Conservation (phyloP, 2,329 filamentous ascomycete genomes). For the Simplicillium sp. region DNA sequence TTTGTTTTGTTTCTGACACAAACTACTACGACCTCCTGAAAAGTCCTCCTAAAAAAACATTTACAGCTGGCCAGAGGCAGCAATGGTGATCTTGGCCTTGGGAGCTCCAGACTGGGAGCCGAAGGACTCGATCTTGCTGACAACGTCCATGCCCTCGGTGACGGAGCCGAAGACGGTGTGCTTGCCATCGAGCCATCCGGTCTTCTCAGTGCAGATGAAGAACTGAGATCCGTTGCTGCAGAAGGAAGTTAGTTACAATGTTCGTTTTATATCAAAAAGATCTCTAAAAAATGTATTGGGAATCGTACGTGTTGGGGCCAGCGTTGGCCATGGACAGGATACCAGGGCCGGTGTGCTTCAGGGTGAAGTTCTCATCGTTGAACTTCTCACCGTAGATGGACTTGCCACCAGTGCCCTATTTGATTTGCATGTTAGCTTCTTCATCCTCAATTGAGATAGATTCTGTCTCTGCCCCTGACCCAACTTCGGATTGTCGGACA, state of each 20-base stretch:
- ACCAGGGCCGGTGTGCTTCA: conserved; percentile 12
- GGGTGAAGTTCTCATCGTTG: conserved; percentile 11
- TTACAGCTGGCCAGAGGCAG: conserved; percentile 2
- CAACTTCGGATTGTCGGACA: neutral
- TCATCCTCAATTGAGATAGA: neutral
- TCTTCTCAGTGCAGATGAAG: conserved; percentile 82
- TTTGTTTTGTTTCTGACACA: no score
- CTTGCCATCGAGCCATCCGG: conserved; percentile 66
- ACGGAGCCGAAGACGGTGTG: conserved; percentile 72
- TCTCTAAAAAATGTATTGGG: neutral
- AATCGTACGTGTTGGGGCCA: conserved; percentile 12
- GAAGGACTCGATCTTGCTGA: conserved; percentile 4
- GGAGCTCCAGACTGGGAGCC: conserved; percentile 2
- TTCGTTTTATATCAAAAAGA: no score
- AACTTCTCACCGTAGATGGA: conserved; percentile 13
- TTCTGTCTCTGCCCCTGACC: neutral
- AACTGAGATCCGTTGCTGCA: conserved; percentile 86
- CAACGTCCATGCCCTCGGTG: conserved; percentile 18
- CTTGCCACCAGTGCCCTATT: conserved; percentile 11
- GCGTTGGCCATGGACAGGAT: conserved; percentile 13
- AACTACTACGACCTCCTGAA: no score
- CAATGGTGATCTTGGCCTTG: conserved; percentile 5
- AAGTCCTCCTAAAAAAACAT: neutral
- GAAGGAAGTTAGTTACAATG: conserved; percentile 15
- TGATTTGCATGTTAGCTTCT: neutral